Base-by-base conservation (phyloP, 176 grass and related monocot species). In the Themeda triandra region DNA sequence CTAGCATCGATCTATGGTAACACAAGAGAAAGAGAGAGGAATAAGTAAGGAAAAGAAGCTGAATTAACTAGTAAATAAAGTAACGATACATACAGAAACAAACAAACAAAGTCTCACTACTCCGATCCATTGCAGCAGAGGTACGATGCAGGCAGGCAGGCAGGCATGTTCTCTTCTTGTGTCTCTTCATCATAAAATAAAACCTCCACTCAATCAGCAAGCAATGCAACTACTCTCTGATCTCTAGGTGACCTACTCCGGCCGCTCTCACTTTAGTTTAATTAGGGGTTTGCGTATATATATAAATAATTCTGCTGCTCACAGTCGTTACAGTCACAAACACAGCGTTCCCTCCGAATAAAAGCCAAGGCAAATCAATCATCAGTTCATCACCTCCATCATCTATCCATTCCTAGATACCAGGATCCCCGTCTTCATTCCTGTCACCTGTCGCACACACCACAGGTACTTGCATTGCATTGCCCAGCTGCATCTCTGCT, bases 161-260 rank as follows among this genome's bases (percentile, higher is more conserved):
- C 73, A 56, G 48, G 18, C 29, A 76, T 35, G 19, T 56, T 72
- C 66, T 33, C 30, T 33, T n/a, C 4, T 49, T 18, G 9, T n/a
- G n/a, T n/a, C n/a, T n/a, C 19, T 54, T 51, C 13, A 25, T 25
- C 10, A 51, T 12, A 13, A 25, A 71, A 33, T n/a, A 18, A 63
- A 77, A 59, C 63, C 51, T 54, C 49, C 62, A 44, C 44, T 48
- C 4, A 19, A 51, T 51, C 48, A 51, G 48, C 17, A 51, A 1
- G 48, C 48, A 48, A 63, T 23, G 15, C 44, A 80, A 66, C 77
- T 37, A 37, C 76, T 45, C 48, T 46, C 54, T 72, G 28, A 21
- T 81, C 45, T 44, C 32, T 74, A 87, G 85, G 60, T 80, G 44
- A 87, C 60, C 85, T 76, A 76, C 78, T 31, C 48, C 60, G 4